Conservation (phyloP, 2,329 filamentous ascomycete species). For the Amesomyces nigricolor region DNA sequence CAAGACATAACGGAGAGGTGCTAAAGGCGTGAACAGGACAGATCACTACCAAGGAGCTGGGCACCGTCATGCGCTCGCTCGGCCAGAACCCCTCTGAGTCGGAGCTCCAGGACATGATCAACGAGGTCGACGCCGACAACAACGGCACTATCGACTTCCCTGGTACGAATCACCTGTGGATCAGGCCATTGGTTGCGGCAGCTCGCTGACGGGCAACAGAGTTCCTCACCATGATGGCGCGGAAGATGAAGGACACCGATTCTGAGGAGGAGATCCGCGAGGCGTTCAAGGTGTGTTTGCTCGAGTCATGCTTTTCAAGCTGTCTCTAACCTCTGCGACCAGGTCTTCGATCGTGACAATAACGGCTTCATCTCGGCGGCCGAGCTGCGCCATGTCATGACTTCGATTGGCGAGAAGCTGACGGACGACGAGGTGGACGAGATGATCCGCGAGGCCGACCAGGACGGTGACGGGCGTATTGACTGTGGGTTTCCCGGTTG, state of each 20-base stretch:
- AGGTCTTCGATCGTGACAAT: constrained; percentile 83
- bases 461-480: constrained; percentile 83
- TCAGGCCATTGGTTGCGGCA: background rate
- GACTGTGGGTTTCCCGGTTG: constrained; percentile 58
- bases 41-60: constrained; percentile 87
- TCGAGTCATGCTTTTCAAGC: too few species aligned
- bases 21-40: constrained; percentile 55
- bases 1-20: constrained; percentile 10
- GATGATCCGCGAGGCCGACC: constrained; percentile 88
- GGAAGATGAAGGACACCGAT: constrained; percentile 92
- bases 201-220: constrained; percentile 48
- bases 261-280: constrained; percentile 87
- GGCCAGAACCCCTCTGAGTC: constrained; percentile 88
- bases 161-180: constrained; percentile 48
- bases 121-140: constrained; percentile 88
- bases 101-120: constrained; percentile 90
- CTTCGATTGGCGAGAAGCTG: constrained; percentile 85
- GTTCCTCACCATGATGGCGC: constrained; percentile 89
- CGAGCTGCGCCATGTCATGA: constrained; percentile 86
- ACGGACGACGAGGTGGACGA: constrained; percentile 87
- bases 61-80: constrained; percentile 84
- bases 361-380: constrained; percentile 88
- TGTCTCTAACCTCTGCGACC: constrained; percentile 19
- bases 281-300: constrained; percentile 67
- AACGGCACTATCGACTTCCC: constrained; percentile 90